phyloP scores from a whole-genome alignment of 176 grass and related monocot species.

The Calamus simplicifolius region DNA sequence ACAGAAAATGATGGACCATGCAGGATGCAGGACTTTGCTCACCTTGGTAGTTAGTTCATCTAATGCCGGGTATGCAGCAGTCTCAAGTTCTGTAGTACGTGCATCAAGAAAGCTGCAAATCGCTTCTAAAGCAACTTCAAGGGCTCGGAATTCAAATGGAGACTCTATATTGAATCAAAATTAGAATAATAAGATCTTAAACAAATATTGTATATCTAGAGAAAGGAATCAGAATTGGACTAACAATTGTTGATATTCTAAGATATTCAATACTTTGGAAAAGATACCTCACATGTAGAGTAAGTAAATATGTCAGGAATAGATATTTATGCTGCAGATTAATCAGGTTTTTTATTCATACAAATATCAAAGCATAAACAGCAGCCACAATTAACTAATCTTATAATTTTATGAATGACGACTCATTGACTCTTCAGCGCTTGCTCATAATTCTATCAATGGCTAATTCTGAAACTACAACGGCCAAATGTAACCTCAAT shows the following conservation, averaged over 20 bases:
- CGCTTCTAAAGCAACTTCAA: slow-evolving; percentile 91
- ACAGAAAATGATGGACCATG: background rate
- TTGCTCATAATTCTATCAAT: no score
- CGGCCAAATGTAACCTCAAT: no score
- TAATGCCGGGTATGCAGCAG: slow-evolving; percentile 76
- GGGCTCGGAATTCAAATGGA: slow-evolving; percentile 87
- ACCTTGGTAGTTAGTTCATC: slow-evolving; percentile 95
- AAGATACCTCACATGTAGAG: no score
- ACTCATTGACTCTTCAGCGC: no score
- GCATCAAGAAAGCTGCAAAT: slow-evolving; percentile 93
- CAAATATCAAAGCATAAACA: no score
- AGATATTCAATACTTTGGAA: no score
- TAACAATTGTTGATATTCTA: background rate
- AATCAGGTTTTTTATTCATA: no score
- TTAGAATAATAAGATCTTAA: slow-evolving; percentile 3
- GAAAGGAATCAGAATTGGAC: background rate
- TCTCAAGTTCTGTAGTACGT: slow-evolving; percentile 78
- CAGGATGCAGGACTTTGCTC: background rate
- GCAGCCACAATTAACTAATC: no score
- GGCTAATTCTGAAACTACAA: no score
- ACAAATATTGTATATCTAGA: background rate
- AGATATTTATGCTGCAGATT: no score
- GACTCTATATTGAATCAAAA: slow-evolving; percentile 48
- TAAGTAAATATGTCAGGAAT: no score
- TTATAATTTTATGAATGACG: no score